Evolutionary conservation across 1,284 basidiomycete species (phyloP).

Genomic region (Cryptococcus sp.): DNA sequence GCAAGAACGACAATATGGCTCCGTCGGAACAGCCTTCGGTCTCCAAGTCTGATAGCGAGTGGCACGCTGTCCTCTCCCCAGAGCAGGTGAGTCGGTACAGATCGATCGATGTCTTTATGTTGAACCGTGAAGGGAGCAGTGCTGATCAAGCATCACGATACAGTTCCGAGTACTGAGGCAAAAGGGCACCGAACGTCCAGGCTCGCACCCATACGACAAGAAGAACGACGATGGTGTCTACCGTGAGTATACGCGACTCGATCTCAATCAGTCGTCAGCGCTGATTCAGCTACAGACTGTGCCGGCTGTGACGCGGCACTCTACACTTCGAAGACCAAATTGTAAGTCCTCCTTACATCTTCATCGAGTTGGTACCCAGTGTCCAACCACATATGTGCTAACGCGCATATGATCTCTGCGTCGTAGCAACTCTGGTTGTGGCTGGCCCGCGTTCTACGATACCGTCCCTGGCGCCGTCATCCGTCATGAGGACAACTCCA

Average conservation of each 20-base stretch:
- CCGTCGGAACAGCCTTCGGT: conserved; percentile 32
- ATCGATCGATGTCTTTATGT: neutral
- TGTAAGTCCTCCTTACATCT: conserved; percentile 52
- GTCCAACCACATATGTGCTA: neutral
- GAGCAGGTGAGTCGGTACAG: conserved; percentile 68
- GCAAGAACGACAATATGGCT: neutral
- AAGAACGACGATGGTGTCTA: conserved; percentile 67
- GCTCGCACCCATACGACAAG: conserved; percentile 77
- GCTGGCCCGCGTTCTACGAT: conserved; percentile 97
- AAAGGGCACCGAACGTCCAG: conserved; percentile 81
- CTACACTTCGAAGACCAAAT: conserved; percentile 87
- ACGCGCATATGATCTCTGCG: no score
- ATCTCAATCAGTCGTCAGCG: neutral
- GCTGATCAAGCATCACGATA: conserved; percentile 2
- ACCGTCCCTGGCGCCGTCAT: conserved; percentile 88
- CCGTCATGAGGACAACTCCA: conserved; percentile 55
- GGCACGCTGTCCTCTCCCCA: conserved; percentile 76
- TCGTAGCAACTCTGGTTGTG: conserved; percentile 74
- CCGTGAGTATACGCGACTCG: conserved; percentile 35
- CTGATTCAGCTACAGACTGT: conserved; percentile 33
- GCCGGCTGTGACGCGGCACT: conserved; percentile 58
- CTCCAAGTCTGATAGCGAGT: conserved; percentile 75
- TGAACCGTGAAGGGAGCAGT: neutral
- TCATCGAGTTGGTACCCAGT: neutral
- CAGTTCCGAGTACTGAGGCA: conserved; percentile 82